Conservation (phyloP, 441 rosid species). For the Theobroma grandiflorum region DNA sequence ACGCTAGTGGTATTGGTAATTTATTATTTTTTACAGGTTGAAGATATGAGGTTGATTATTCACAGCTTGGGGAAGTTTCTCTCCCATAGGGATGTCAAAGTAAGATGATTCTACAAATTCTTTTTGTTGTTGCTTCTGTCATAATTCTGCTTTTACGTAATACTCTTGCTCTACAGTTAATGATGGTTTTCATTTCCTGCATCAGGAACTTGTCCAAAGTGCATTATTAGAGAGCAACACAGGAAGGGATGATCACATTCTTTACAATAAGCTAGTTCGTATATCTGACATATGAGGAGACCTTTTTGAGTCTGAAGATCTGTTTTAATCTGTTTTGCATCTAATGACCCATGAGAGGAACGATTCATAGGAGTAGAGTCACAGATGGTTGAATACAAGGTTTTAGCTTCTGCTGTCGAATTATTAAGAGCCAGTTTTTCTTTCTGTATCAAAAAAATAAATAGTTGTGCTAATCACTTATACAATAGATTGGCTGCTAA, state of each 20-base stretch:
- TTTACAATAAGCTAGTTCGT: constrained; percentile 79
- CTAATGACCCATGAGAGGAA: neutral
- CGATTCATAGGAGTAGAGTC: constrained; percentile 6
- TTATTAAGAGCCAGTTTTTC: neutral
- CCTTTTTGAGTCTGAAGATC: neutral
- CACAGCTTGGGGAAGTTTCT: constrained; percentile 89
- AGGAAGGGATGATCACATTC: constrained; percentile 91
- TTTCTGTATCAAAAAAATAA: neutral
- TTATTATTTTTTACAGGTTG: constrained; percentile 64
- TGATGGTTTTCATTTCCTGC: constrained; percentile 9
- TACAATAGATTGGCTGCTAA: neutral
- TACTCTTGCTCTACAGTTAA: neutral
- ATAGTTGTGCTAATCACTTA: neutral
- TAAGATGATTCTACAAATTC: constrained; percentile 30
- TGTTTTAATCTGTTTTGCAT: constrained; percentile 6
- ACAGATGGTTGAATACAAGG: neutral
- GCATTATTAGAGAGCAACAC: constrained; percentile 93
- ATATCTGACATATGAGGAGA: constrained; percentile 49
- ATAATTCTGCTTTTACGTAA: neutral
- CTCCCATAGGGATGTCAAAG: constrained; percentile 95
- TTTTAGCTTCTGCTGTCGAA: neutral
- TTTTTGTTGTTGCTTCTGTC: neutral
- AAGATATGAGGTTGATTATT: constrained; percentile 87
- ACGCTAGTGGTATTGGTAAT: constrained; percentile 14
- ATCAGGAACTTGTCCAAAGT: constrained; percentile 93